These are phyloP conservation scores for Aspergillus texensis DNA, from an alignment of 2,329 filamentous ascomycete species.

Conservation along the genomic window DNA sequence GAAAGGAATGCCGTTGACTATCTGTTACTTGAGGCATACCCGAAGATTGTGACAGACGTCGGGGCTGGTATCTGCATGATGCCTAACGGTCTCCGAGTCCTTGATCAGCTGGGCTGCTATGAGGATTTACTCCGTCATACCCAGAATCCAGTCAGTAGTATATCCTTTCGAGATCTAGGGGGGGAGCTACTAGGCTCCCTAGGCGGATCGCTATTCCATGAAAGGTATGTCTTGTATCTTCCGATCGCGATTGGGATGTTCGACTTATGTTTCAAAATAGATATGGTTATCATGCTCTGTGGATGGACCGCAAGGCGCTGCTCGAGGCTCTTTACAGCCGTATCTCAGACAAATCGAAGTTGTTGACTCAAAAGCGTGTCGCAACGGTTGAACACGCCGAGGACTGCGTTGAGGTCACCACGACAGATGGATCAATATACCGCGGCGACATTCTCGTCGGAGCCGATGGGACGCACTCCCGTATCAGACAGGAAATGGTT, in stretches of 20 bases:
- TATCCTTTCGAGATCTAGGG: neutral
- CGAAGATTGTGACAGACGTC: conserved; percentile 39
- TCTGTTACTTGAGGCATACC: conserved; percentile 50
- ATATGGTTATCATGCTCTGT: conserved; percentile 25
- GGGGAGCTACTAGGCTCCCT: neutral
- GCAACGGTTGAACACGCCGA: conserved; percentile 7
- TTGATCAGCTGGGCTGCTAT: conserved; percentile 53
- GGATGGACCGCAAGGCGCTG: conserved; percentile 29
- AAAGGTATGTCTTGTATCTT: neutral
- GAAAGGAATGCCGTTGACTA: conserved; percentile 52
- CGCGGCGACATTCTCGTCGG: conserved; percentile 42
- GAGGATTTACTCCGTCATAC: neutral
- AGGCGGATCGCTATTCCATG: neutral
- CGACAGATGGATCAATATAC: conserved; percentile 14
- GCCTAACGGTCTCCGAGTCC: conserved; percentile 48
- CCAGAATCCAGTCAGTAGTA: neutral
- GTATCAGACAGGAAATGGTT: conserved; percentile 38
- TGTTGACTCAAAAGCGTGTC: conserved; percentile 22
- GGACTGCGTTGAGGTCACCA: conserved; percentile 12
- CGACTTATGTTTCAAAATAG: conserved; percentile 1
- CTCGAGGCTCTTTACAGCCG: conserved; percentile 27
- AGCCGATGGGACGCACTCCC: conserved; percentile 47
- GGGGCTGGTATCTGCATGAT: conserved; percentile 54
- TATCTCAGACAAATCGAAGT: conserved; percentile 25
- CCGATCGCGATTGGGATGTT: too few species aligned